Conservation (phyloP, 768 basidiomycete species). For the Imleria badia region DNA sequence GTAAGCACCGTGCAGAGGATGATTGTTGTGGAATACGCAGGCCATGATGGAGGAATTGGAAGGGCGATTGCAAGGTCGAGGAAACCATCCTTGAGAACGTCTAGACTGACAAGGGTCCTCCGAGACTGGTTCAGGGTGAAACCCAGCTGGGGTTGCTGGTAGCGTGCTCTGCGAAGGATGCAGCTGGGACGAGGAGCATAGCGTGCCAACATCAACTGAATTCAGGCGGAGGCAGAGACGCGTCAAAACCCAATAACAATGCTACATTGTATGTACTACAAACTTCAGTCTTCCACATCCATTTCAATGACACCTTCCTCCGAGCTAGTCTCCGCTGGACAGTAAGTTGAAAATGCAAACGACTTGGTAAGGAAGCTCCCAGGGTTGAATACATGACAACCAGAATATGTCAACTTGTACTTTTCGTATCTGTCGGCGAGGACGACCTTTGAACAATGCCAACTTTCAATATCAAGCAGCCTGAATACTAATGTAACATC, state of each 20-base stretch:
- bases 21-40: slow-evolving; percentile 74
- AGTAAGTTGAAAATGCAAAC: slow-evolving; percentile 88
- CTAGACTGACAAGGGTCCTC: slow-evolving; percentile 27
- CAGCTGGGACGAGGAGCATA: slow-evolving; percentile 12
- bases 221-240: not conserved
- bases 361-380: slow-evolving; percentile 85
- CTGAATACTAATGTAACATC: slow-evolving; percentile 25
- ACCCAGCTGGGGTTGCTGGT: slow-evolving; percentile 3
- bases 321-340: slow-evolving; percentile 79
- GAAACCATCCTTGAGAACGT: slow-evolving; percentile 58
- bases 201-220: slow-evolving; percentile 26
- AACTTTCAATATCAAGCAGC: slow-evolving; percentile 4
- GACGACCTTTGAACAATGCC: slow-evolving; percentile 55
- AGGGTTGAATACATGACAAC: slow-evolving; percentile 98
- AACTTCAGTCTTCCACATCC: slow-evolving; percentile 36
- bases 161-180: slow-evolving; percentile 7
- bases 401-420: slow-evolving; percentile 95
- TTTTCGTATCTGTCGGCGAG: slow-evolving; percentile 96
- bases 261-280: not conserved
- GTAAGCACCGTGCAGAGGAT: slow-evolving; percentile 63
- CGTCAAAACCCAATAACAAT: too few species aligned
- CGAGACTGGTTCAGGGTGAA: slow-evolving; percentile 1
- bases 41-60: slow-evolving; percentile 67
- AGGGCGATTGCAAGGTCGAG: slow-evolving; percentile 74
- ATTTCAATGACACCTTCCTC: slow-evolving; percentile 64